Base-by-base conservation (phyloP, 805 yeast genomes). In the Grigorovia yakushimaensis region DNA sequence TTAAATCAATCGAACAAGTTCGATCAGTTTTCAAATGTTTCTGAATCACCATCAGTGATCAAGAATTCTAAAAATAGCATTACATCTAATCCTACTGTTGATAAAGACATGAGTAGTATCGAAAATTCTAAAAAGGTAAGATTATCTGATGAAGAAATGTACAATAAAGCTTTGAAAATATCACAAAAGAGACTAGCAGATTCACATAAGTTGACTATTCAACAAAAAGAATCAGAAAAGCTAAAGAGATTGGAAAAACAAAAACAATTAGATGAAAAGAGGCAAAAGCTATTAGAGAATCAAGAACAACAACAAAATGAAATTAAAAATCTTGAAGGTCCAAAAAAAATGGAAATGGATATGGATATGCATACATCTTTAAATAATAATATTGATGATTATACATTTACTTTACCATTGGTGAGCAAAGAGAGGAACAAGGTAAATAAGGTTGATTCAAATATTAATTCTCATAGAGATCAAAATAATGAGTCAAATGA, bases 161-260 rank as follows among this genome's bases (percentile, higher is more conserved):
- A 80, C 55, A 72, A 70, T 8, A 65, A 68, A 50, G 87, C 87
- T 0, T 66, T 76, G 55, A 73, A 74, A 51, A 74, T 76, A 21
- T 85, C 88, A 0, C 67, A 73, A 61, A 70, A 69, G 49, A 77
- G 69, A 50, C 55, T 53, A 27, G 47, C 48, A 27, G 53, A 54
- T 39, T 23, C 51, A 1, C 47, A 45, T 17, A 37, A 36, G 38
- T 18, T 33, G 13, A 22, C 35, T 4, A 5, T 42, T 20, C 47
- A 39, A 11, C 17, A 15, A 13, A 33, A 7, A 33, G 37, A 33
- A 15, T 9, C 15, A 13, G 37, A 33, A 33, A n/a, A 15, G 17
- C 13, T 13, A 33, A 33, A 33, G 17, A 17, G 15, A 15, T 33
- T 33, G 37, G 27, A 23, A 23, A 33, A 3, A 13, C 37, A 33